A percentile compares a stretch with the other conserved stretches of the same genome.
phyloP scores from a whole-genome alignment of 768 basidiomycete genomes.

The Pleurotus salmoneostramineus region DNA sequence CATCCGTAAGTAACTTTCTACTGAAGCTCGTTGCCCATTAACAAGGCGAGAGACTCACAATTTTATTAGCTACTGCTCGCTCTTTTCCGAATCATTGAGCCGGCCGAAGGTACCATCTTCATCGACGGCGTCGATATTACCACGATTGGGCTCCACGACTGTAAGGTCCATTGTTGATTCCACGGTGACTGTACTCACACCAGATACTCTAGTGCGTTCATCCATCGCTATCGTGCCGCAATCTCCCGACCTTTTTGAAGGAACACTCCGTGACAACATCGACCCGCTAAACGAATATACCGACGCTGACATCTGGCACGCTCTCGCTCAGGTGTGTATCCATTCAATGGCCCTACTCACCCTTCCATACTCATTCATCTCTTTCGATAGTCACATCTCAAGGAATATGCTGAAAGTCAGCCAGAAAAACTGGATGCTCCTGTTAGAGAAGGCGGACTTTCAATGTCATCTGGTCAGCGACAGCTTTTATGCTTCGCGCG shows the following conservation, averaged over 20 bases:
- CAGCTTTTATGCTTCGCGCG: slow-evolving; percentile 89
- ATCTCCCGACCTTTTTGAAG: slow-evolving; percentile 66
- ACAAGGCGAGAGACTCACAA: not conserved
- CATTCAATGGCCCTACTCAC: not conserved
- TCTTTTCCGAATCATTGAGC: slow-evolving; percentile 76
- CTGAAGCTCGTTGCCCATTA: not conserved
- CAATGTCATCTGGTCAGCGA: slow-evolving; percentile 80
- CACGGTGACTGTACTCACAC: not conserved
- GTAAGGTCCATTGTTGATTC: slow-evolving; percentile 30
- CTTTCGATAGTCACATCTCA: slow-evolving; percentile 52
- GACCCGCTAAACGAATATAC: slow-evolving; percentile 75
- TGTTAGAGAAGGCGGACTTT: slow-evolving; percentile 76
- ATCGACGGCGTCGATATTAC: slow-evolving; percentile 79
- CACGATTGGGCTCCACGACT: slow-evolving; percentile 69
- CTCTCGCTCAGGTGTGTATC: slow-evolving; percentile 58
- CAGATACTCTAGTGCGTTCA: slow-evolving; percentile 52
- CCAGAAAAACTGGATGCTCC: slow-evolving; percentile 68
- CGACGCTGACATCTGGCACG: slow-evolving; percentile 85
- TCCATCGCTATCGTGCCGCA: slow-evolving; percentile 87
- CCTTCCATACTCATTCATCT: not conserved
- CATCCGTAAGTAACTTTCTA: slow-evolving; percentile 44
- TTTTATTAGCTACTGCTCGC: slow-evolving; percentile 54
- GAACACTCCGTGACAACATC: slow-evolving; percentile 80
- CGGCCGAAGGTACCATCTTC: slow-evolving; percentile 57
- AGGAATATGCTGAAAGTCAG: slow-evolving; percentile 61